These are phyloP conservation scores for Boletus sp. DNA, from an alignment of 768 basidiomycete genomes.

Conservation along the genomic window DNA sequence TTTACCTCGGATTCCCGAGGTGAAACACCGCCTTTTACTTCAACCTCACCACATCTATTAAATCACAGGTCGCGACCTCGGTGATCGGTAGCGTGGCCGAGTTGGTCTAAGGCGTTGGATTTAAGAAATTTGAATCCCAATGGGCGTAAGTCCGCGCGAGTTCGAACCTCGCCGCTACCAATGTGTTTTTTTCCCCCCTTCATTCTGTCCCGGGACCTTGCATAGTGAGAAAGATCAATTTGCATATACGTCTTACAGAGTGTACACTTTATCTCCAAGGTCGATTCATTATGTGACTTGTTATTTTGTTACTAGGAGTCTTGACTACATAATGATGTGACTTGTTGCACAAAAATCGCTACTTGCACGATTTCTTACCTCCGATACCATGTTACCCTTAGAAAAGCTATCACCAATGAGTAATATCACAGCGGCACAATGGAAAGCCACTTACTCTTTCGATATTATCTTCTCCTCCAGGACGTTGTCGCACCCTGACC, in stretches of 20 bases:
- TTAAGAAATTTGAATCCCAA: slow-evolving; percentile 79
- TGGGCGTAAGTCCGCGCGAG: slow-evolving; percentile 83
- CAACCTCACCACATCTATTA: not conserved
- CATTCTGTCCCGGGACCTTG: too few species aligned
- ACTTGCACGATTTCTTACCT: not conserved
- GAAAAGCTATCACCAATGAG: slow-evolving; percentile 28
- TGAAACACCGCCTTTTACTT: not conserved
- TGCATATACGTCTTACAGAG: not conserved
- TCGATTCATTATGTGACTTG: not conserved
- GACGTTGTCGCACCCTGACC: slow-evolving; percentile 60
- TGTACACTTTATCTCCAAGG: not conserved
- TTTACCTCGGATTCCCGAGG: not conserved
- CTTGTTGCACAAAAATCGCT: not conserved
- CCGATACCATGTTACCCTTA: slow-evolving; percentile 1
- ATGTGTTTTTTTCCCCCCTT: slow-evolving; percentile 14
- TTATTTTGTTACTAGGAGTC: not conserved
- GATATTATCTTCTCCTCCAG: slow-evolving; percentile 65
- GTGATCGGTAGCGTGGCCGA: slow-evolving; percentile 69
- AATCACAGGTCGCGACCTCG: not conserved
- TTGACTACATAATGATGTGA: not conserved
- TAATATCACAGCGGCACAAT: not conserved
- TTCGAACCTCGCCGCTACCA: slow-evolving; percentile 90
- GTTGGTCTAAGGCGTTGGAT: slow-evolving; percentile 91
- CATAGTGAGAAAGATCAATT: not conserved
- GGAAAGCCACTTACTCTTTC: slow-evolving; percentile 30